These are phyloP conservation scores for Boechera divaricarpa DNA, from an alignment of 345 rosid species.

Conservation along the genomic window DNA sequence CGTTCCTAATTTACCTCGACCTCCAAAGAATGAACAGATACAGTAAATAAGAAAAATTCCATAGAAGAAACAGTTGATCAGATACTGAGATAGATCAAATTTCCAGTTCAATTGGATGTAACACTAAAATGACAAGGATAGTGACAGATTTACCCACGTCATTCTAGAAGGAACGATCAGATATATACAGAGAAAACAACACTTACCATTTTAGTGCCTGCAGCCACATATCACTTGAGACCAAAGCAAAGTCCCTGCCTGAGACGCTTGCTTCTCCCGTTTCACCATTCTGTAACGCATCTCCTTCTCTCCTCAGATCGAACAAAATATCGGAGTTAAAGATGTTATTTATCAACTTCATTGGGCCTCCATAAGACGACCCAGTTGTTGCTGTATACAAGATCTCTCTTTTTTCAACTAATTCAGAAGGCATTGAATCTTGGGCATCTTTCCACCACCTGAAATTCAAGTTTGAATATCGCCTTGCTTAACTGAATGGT, in stretches of 20 bases:
- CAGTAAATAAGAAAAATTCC: slow-evolving; percentile 1
- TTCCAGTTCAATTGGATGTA: slow-evolving; percentile 16
- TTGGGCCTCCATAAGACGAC: slow-evolving; percentile 74
- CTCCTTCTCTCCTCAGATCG: slow-evolving; percentile 77
- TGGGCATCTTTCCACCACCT: slow-evolving; percentile 99
- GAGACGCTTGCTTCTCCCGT: slow-evolving; percentile 79
- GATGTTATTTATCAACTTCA: slow-evolving; percentile 92
- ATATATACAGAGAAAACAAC: background rate
- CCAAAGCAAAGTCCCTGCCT: slow-evolving; percentile 92
- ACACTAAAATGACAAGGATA: slow-evolving; percentile 19
- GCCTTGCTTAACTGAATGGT: slow-evolving; percentile 19
- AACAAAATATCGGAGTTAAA: slow-evolving; percentile 82
- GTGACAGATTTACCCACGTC: background rate
- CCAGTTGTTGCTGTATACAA: slow-evolving; percentile 70
- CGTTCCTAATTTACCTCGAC: slow-evolving; percentile 4
- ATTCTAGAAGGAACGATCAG: slow-evolving; percentile 17
- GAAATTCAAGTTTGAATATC: slow-evolving; percentile 22
- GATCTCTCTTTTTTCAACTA: slow-evolving; percentile 66
- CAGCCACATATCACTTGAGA: slow-evolving; percentile 95
- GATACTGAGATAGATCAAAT: slow-evolving; percentile 2
- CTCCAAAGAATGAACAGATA: background rate
- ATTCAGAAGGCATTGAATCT: slow-evolving; percentile 52
- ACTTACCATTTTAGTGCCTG: slow-evolving; percentile 88
- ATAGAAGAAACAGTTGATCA: background rate
- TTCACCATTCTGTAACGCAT: slow-evolving; percentile 56